Conservation (phyloP, 2,329 filamentous ascomycete genomes). For the Bipolaris zeicola region DNA sequence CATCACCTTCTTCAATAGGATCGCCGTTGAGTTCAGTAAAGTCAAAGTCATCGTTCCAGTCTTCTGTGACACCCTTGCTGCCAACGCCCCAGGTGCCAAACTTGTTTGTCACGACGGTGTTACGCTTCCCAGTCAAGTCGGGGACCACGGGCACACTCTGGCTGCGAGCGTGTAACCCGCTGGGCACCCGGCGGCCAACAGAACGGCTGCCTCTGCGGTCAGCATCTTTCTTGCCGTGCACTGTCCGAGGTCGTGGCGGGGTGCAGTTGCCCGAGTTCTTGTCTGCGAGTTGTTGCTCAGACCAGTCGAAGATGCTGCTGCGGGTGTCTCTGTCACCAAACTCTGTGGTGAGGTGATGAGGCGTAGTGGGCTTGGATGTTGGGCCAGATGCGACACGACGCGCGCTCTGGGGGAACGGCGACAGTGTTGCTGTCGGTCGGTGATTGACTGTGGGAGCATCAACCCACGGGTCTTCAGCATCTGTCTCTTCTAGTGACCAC, state of each 20-base stretch:
- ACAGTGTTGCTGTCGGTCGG: conserved; percentile 36
- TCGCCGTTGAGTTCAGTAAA: conserved; percentile 64
- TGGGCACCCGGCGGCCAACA: conserved; percentile 69
- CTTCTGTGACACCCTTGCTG: conserved; percentile 80
- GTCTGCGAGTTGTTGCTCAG: conserved; percentile 67
- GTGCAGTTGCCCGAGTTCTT: conserved; percentile 64
- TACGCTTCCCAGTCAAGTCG: conserved; percentile 61
- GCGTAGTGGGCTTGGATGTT: conserved; percentile 47
- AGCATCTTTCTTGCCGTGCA: conserved; percentile 75
- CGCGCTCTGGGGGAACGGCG: conserved; percentile 41
- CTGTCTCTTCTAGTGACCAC: conserved; percentile 51
- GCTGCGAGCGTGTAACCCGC: conserved; percentile 73
- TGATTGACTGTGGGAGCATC: conserved; percentile 45
- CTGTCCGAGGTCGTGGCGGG: conserved; percentile 71
- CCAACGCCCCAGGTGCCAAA: conserved; percentile 83
- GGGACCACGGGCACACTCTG: conserved; percentile 77
- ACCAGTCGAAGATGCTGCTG: conserved; percentile 80
- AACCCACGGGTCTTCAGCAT: conserved; percentile 47
- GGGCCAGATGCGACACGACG: conserved; percentile 38
- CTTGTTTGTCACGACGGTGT: conserved; percentile 65
- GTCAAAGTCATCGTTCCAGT: conserved; percentile 90
- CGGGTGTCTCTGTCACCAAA: conserved; percentile 52
- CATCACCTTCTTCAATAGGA: conserved; percentile 34
- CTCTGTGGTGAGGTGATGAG: conserved; percentile 44
- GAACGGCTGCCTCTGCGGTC: conserved; percentile 73